Evolutionary conservation across 208 protist genomes (phyloP).

Genomic region (Trypanosoma mega): DNA sequence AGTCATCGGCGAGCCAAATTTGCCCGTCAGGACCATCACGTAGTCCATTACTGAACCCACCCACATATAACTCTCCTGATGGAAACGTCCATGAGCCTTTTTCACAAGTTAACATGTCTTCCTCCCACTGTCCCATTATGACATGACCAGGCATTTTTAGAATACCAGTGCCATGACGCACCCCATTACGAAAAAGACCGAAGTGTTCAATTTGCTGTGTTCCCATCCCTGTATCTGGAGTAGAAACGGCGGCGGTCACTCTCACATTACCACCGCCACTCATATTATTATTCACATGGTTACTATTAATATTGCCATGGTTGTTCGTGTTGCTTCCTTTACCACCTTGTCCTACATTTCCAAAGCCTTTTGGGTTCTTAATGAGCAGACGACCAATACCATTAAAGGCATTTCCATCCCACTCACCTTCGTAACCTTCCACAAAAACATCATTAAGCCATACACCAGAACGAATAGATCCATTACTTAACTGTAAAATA

Average conservation of each 20-base stretch:
- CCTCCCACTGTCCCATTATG: constrained; percentile 66
- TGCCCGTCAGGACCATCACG: constrained; percentile 26
- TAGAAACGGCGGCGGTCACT: constrained; percentile 14
- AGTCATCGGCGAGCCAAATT: constrained; percentile 74
- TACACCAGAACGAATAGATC: constrained; percentile 55
- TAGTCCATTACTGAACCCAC: constrained; percentile 45
- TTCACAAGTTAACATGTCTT: constrained; percentile 58
- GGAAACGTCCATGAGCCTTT: constrained; percentile 71
- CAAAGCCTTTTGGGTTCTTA: too few relatives aligned
- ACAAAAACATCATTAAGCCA: constrained; percentile 66
- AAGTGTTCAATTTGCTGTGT: constrained; percentile 51
- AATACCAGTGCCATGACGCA: constrained; percentile 67
- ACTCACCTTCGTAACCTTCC: constrained; percentile 88
- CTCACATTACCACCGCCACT: constrained; percentile 2
- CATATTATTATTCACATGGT: not conserved
- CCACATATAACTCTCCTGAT: constrained; percentile 75
- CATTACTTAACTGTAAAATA: constrained; percentile 51
- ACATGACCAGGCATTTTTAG: constrained; percentile 58
- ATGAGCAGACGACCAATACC: constrained; percentile 60
- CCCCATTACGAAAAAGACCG: constrained; percentile 75
- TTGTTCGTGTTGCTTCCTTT: too few relatives aligned
- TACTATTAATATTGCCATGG: too few relatives aligned
- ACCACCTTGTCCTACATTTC: too few relatives aligned
- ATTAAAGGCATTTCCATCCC: constrained; percentile 66
- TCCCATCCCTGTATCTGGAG: not conserved